Base-by-base conservation (phyloP, 1,139 yeast species). In the Blastobotrys arbuscula region DNA sequence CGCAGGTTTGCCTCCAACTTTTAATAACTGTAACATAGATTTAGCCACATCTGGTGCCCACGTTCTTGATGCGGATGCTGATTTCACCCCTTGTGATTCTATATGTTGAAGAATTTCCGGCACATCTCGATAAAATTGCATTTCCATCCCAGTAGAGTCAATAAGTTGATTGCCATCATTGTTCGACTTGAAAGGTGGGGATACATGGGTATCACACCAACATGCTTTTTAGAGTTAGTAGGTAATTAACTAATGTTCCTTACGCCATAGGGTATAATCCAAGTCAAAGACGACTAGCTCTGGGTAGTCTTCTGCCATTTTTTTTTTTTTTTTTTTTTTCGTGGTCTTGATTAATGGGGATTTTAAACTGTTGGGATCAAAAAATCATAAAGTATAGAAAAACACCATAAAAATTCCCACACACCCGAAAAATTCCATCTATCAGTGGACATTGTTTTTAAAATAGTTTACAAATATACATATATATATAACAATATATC, bases 231-330 rank as follows among this genome's bases (percentile, higher is more conserved):
- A 5, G 9, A 21, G 31, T 38, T 38, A 10, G 16, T 13, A 7
- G 15, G 12, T 21, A 19, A 7, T 19, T 38, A 8, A 16, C 19
- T 38, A 16, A 18, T 36, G 12, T 36, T 36, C 30, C 49, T 4
- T 76, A 65, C 84, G 90, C 94, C 92, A 84, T 39, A 84, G 66
- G 0, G 94, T 84, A 59, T 81, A 84, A 62, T 84, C 94, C 41
- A 84, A 67, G 58, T 84, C 94, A 18, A 47, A 47, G 26, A 47
- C 49, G 30, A 47, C 46, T 26, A 47, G 31, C 26, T 47, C 39
- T 42, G 49, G 45, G 5, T 18, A 15, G 3, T 37, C 40, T 15
- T 23, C 19, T 3, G 13, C 2, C 42, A 24, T 39, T 23, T 18
- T 39, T 12, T 24, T 28, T 12, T 5, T 5, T 5, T 5, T 3